phyloP scores from a whole-genome alignment of 192 early-diverging fungal genomes.

The Gaertneriomyces semiglobifer region DNA sequence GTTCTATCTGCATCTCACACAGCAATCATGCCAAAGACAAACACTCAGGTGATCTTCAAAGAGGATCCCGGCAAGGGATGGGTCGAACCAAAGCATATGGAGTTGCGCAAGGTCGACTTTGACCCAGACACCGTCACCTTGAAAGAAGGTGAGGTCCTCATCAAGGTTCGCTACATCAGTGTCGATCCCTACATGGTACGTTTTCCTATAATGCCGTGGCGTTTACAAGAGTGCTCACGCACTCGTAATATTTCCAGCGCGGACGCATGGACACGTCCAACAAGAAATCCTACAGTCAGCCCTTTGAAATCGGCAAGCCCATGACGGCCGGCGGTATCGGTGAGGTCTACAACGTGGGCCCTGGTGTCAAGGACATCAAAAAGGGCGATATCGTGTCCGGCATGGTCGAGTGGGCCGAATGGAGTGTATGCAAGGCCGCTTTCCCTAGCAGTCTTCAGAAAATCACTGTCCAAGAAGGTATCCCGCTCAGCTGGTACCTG shows the following conservation, averaged over 20 bases:
- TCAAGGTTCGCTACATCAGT: constrained; percentile 65
- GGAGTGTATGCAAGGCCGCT: constrained; percentile 32
- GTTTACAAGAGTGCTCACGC: not conserved
- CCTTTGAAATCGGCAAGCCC: constrained; percentile 60
- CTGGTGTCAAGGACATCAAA: constrained; percentile 59
- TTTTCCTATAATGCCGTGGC: not conserved
- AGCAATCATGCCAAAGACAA: constrained; percentile 15
- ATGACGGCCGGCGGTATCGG: constrained; percentile 59
- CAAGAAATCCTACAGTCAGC: constrained; percentile 37
- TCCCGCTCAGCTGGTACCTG: constrained; percentile 58
- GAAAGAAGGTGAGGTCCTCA: constrained; percentile 43
- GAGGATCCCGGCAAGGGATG: constrained; percentile 32
- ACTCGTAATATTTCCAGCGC: constrained; percentile 20
- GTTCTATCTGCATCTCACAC: not conserved
- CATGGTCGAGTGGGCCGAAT: constrained; percentile 56
- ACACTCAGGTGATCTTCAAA: constrained; percentile 45
- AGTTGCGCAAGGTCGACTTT: constrained; percentile 39
- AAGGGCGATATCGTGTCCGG: constrained; percentile 57
- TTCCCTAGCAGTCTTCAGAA: constrained; percentile 27
- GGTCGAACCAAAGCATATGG: constrained; percentile 36
- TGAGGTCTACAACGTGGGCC: constrained; percentile 58
- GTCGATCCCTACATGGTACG: constrained; percentile 73
- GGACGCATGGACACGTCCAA: constrained; percentile 55
- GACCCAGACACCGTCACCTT: constrained; percentile 45
- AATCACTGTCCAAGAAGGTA: constrained; percentile 32